A percentile compares a stretch with the other conserved stretches of the same genome.
Evolutionary conservation across 768 basidiomycete species (phyloP).

Genomic region (Mycena epipterygia): DNA sequence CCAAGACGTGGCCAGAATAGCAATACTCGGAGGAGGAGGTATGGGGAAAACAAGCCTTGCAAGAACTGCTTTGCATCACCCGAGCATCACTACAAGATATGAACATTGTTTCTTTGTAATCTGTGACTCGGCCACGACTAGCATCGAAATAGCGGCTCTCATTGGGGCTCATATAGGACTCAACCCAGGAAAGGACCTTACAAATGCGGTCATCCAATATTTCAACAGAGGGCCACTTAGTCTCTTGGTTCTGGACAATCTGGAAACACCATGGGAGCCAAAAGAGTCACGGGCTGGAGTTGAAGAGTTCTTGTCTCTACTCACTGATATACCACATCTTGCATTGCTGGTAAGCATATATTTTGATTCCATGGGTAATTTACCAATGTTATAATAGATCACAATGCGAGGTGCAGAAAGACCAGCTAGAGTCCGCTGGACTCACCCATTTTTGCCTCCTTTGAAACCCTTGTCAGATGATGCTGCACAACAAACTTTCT

Average conservation of each 20-base stretch:
- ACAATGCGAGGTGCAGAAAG: too few species aligned
- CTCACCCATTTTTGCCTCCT: too few species aligned
- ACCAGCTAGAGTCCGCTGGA: too few species aligned
- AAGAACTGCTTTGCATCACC: too few species aligned
- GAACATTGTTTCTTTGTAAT: neutral
- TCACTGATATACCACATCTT: neutral
- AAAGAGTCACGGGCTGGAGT: neutral
- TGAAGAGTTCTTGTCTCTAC: neutral
- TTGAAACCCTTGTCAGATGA: too few species aligned
- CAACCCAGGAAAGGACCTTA: too few species aligned
- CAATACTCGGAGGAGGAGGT: too few species aligned
- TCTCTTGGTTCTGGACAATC: constrained; percentile 1
- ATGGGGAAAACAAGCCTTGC: too few species aligned
- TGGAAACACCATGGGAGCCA: neutral
- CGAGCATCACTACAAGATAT: neutral
- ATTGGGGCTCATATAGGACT: neutral
- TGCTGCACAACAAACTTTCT: too few species aligned
- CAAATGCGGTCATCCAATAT: neutral
- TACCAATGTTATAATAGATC: neutral
- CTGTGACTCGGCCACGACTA: neutral
- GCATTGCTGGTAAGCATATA: neutral
- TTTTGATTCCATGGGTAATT: neutral
- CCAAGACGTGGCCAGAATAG: neutral
- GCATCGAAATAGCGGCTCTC: neutral
- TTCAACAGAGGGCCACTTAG: neutral